phyloP scores from a whole-genome alignment of 1,284 basidiomycete species.

The Leccinum cinnamomeum region DNA sequence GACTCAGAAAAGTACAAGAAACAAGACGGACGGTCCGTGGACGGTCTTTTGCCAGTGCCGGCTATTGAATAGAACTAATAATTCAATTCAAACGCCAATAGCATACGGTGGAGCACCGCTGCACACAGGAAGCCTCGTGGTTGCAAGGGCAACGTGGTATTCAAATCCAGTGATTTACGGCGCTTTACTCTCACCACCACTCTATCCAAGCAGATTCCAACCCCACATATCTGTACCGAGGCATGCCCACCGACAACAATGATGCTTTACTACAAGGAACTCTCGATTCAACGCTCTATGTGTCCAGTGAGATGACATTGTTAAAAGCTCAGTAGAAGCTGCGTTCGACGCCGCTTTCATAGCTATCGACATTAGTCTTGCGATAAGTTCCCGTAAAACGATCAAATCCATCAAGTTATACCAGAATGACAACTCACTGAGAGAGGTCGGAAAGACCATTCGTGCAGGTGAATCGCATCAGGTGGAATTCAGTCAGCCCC shows the following conservation, averaged over 20 bases:
- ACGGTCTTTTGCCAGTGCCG: background rate
- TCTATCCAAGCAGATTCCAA: background rate
- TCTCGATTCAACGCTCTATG: conserved; percentile 1
- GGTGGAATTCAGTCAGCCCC: background rate
- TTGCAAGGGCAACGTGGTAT: background rate
- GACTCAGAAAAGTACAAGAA: background rate
- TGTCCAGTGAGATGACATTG: conserved; percentile 5
- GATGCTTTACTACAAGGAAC: background rate
- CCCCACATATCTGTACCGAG: background rate
- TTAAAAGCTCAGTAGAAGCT: background rate
- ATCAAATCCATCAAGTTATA: background rate
- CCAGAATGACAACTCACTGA: background rate
- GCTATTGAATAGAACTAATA: background rate
- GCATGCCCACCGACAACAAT: background rate
- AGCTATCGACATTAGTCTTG: background rate
- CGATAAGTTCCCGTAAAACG: background rate
- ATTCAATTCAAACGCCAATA: background rate
- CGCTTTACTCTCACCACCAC: background rate
- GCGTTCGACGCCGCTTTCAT: background rate
- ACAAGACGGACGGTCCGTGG: background rate
- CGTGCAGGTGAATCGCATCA: background rate
- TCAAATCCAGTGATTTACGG: background rate
- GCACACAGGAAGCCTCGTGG: background rate
- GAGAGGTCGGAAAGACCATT: background rate
- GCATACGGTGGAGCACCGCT: background rate